Base-by-base conservation (phyloP, 148 eudicot genomes). In the Drosera capensis region DNA sequence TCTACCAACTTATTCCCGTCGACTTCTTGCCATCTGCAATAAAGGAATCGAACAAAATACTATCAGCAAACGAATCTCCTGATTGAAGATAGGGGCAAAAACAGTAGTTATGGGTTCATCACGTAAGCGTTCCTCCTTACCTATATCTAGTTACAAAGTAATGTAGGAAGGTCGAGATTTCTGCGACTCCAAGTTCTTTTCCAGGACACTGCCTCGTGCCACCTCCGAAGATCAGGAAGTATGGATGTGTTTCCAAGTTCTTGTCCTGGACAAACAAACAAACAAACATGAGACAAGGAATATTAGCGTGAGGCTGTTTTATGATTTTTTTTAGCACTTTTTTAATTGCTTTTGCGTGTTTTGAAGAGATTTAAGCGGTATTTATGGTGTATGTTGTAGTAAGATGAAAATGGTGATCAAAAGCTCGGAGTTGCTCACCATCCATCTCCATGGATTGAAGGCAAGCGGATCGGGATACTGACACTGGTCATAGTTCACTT, bases 381-480 rank as follows among this genome's bases (percentile, higher is more conserved):
- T 3, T 37, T 0, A 37, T 37, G 14, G 9, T 12, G 3, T 37
- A 0, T 4, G 4, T 37, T 8, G 14, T 37, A 0, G 11, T 11
- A 40, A 40, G 19, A 40, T 5, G 19, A 40, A 13, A 34, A 3
- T n/a, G 20, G 5, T 40, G 11, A 3, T 0, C n/a, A 34, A 9
- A 9, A 18, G 2, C 20, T 5, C 0, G 20, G 23, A 5, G 1
- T 23, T 23, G 58, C 66, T 45, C 21, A 90, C 99, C 95, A 92
- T 51, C 99, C 99, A 85, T 77, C 99, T 81, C 95, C 95, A 85
- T 0, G 99, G 99, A 45, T 92, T 85, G 66, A 92, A 92, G 45
- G 80, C 55, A 2, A 64, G 59, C 9, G 99, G 99, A 21, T 85
- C 90, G 0, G 90, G 88, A 61, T 85, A 92, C 34, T 81, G 25